These are phyloP conservation scores for Solanum chmielewskii DNA, from an alignment of 257 asterid species.

Conservation along the genomic window DNA sequence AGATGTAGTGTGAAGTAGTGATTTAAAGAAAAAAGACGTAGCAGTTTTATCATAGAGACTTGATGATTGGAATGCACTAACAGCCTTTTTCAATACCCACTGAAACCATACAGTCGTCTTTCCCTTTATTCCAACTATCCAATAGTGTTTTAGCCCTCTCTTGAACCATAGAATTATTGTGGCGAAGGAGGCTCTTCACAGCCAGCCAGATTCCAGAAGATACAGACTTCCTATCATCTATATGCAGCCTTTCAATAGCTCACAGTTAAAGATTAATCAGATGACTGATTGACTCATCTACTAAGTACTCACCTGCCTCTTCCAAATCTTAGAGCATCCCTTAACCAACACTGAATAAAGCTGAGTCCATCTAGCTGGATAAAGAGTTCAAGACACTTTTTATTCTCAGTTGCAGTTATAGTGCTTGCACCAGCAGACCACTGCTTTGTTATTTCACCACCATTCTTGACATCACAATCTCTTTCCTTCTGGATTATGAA, in stretches of 20 bases:
- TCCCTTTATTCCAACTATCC: conserved; percentile 42
- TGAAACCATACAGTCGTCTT: conserved; percentile 4
- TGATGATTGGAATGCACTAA: too few relatives aligned
- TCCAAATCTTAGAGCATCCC: conserved; percentile 37
- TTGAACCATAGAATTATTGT: conserved; percentile 36
- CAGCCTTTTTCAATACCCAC: conserved; percentile 7
- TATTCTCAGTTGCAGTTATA: conserved; percentile 50
- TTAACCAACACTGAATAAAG: conserved; percentile 40
- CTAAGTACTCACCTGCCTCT: conserved; percentile 18
- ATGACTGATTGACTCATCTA: conserved; percentile 39
- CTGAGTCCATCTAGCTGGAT: conserved; percentile 50
- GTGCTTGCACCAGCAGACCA: conserved; percentile 56
- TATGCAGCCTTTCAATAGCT: conserved; percentile 46
- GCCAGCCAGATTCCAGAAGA: conserved; percentile 34
- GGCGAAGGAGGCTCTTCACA: conserved; percentile 36
- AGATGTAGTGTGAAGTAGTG: too few relatives aligned
- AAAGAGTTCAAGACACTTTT: conserved; percentile 59
- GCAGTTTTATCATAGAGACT: conserved; percentile 22
- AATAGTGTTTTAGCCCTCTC: conserved; percentile 34
- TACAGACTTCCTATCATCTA: conserved; percentile 25
- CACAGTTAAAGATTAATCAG: conserved; percentile 32
- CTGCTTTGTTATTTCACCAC: conserved; percentile 34
- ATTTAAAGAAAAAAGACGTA: too few relatives aligned
- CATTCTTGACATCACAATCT: conserved; percentile 20
- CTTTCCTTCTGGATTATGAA: conserved; percentile 41